Percentiles rank a stretch among this genome's conserved stretches.
phyloP scores from a whole-genome alignment of 768 basidiomycete genomes.

The Suillus decipiens region DNA sequence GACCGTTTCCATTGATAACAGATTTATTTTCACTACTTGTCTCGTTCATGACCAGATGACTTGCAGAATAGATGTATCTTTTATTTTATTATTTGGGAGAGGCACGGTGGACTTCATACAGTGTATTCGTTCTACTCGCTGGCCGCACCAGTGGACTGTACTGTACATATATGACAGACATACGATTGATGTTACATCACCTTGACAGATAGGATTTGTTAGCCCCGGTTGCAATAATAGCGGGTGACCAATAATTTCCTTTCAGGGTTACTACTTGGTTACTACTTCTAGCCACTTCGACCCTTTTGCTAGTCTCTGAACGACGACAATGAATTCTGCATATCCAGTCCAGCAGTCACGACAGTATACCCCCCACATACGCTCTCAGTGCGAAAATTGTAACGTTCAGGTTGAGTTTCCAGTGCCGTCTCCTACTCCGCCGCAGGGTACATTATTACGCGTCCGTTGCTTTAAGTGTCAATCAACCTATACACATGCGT shows the following conservation, averaged over 20 bases:
- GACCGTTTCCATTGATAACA: not conserved
- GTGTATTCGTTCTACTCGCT: not conserved
- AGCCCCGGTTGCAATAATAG: too few relatives aligned
- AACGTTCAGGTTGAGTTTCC: slow-evolving; percentile 63
- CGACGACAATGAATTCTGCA: slow-evolving; percentile 45
- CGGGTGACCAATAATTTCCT: not conserved
- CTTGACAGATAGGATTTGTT: not conserved
- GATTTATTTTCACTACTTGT: not conserved
- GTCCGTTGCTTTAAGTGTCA: slow-evolving; percentile 74
- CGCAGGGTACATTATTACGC: slow-evolving; percentile 57
- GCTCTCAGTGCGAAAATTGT: slow-evolving; percentile 62
- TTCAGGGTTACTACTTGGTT: not conserved
- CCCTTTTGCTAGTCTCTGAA: slow-evolving; percentile 1
- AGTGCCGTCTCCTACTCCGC: slow-evolving; percentile 58
- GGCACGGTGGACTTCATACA: too few relatives aligned
- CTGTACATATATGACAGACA: not conserved
- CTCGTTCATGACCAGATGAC: not conserved
- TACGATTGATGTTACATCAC: not conserved
- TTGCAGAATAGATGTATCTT: not conserved
- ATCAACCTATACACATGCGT: slow-evolving; percentile 58
- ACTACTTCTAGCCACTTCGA: not conserved
- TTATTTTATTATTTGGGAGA: not conserved
- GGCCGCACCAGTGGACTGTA: too few relatives aligned
- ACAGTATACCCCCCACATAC: slow-evolving; percentile 65
- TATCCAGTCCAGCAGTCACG: slow-evolving; percentile 62